These are phyloP conservation scores for Nyctanthes arbortristis DNA, from an alignment of 257 asterid species.

Conservation along the genomic window DNA sequence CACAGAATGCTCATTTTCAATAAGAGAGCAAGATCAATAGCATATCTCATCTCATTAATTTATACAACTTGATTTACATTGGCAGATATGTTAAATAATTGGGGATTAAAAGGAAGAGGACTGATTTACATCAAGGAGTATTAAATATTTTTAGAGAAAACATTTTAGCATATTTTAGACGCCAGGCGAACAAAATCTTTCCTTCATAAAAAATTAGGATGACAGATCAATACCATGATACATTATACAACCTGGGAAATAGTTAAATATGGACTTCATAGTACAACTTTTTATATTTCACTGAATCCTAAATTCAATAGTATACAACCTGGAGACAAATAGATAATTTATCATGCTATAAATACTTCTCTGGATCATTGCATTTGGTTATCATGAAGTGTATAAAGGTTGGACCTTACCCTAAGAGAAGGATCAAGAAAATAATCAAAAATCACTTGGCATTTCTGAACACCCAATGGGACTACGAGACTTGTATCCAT, in stretches of 20 bases:
- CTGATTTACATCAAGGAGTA: not conserved
- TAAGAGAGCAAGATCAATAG: too few species aligned
- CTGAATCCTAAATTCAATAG: not conserved
- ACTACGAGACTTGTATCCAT: slow-evolving; percentile 87
- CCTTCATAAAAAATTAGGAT: not conserved
- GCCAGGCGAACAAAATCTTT: not conserved
- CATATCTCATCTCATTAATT: too few species aligned
- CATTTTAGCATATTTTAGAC: too few species aligned
- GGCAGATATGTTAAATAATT: not conserved
- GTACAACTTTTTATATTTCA: not conserved
- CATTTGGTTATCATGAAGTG: not conserved
- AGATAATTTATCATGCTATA: not conserved
- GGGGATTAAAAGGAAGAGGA: not conserved
- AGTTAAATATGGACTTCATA: not conserved
- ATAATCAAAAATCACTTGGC: slow-evolving; percentile 83
- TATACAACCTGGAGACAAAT: not conserved
- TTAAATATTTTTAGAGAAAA: not conserved
- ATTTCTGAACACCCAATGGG: slow-evolving; percentile 76
- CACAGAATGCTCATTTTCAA: too few species aligned
- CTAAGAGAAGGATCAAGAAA: slow-evolving; percentile 69
- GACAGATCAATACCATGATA: not conserved
- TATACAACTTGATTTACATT: not conserved
- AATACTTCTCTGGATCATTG: not conserved
- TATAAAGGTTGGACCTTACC: slow-evolving; percentile 35
- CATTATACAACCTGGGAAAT: not conserved